A percentile compares a stretch with the other conserved stretches of the same genome.
These are phyloP conservation scores for Dactylellina parvicollis DNA, from an alignment of 2,329 filamentous ascomycete genomes.

Conservation along the genomic window DNA sequence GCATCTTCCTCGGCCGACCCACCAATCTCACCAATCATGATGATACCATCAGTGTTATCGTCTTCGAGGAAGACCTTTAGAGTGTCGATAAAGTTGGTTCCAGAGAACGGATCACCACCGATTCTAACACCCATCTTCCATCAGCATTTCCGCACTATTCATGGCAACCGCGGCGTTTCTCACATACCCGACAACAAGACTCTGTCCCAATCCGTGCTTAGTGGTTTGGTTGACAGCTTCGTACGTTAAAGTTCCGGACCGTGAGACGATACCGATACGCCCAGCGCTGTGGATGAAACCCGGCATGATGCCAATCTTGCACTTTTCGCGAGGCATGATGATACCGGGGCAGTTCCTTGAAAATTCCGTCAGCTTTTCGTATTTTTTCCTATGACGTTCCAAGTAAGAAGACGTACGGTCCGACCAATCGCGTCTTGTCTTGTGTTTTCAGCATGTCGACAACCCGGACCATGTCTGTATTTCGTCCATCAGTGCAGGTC, in stretches of 20 bases:
- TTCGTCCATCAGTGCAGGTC: slow-evolving; percentile 48
- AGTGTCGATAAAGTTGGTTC: slow-evolving; percentile 99
- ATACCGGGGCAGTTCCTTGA: slow-evolving; percentile 89
- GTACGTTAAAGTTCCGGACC: slow-evolving; percentile 97
- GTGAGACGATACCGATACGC: slow-evolving; percentile 97
- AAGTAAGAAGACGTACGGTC: slow-evolving; percentile 66
- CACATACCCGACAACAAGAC: slow-evolving; percentile 83
- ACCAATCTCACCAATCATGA: slow-evolving; percentile 99
- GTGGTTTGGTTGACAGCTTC: slow-evolving; percentile 99
- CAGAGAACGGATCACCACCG: slow-evolving; percentile 97
- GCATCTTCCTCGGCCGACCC: slow-evolving; percentile 97
- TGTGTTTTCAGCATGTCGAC: slow-evolving; percentile 98
- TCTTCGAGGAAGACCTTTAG: slow-evolving; percentile 96
- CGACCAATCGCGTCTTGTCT: slow-evolving; percentile 93
- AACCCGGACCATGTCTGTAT: slow-evolving; percentile 96
- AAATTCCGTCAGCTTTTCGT: neutral
- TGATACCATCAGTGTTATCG: slow-evolving; percentile 96
- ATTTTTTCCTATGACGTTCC: neutral
- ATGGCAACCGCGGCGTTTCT: neutral
- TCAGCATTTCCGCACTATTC: neutral
- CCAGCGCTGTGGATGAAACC: slow-evolving; percentile 99
- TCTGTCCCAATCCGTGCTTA: slow-evolving; percentile 94
- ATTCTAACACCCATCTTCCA: slow-evolving; percentile 66
- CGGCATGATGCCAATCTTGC: slow-evolving; percentile 99
- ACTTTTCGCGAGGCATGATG: slow-evolving; percentile 84